Percentiles rank a stretch among this genome's conserved stretches.
Conservation (phyloP, 148 eudicot species). For the Salicornia ramosissima region DNA sequence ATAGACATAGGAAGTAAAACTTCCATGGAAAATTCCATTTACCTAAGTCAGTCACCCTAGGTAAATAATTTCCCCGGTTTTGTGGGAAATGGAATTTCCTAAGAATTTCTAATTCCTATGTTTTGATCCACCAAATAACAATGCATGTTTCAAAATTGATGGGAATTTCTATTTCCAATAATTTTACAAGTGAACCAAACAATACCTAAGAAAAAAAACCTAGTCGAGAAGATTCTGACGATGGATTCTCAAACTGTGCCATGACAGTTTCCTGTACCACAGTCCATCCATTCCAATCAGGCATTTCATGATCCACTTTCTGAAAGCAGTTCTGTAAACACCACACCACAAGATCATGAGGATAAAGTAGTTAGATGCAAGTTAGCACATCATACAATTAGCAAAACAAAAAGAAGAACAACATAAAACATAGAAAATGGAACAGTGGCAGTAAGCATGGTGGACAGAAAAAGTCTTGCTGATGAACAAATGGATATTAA, state of each 20-base stretch:
- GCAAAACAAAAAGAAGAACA: neutral
- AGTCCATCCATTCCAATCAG: conserved; percentile 45
- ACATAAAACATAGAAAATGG: neutral
- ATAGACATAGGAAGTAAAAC: no score
- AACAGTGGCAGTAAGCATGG: neutral
- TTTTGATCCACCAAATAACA: no score
- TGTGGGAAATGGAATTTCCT: no score
- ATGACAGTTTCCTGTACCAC: conserved; percentile 58
- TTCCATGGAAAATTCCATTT: no score
- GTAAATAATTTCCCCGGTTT: no score
- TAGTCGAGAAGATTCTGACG: conserved; percentile 12
- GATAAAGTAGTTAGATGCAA: neutral
- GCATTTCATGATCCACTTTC: conserved; percentile 15
- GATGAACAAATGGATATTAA: neutral
- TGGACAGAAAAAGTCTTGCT: neutral
- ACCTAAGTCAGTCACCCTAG: no score
- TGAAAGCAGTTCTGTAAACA: conserved; percentile 49
- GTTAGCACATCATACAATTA: neutral
- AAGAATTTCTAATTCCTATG: no score
- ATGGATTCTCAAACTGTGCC: conserved; percentile 44
- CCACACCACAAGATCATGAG: conserved; percentile 4
- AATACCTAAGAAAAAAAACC: conserved; percentile 26
- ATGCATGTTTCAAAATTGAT: no score
- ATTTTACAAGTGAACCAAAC: no score
- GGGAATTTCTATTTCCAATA: no score